These are phyloP conservation scores for Suhomyces kilbournensis DNA, from an alignment of 805 yeast species.

Conservation along the genomic window DNA sequence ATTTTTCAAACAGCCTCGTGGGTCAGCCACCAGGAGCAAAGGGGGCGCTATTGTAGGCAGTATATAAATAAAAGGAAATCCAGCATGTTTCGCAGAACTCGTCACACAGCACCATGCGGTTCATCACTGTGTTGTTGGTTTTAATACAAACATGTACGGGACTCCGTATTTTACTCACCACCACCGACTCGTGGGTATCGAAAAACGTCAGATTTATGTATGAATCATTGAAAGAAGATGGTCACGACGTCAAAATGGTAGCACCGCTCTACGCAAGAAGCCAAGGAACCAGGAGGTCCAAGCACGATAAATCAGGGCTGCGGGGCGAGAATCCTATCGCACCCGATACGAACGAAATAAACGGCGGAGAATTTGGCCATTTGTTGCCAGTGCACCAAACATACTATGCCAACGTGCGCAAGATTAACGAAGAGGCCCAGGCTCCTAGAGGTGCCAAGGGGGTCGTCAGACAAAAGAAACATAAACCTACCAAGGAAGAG, in stretches of 20 bases:
- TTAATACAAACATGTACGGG: background rate
- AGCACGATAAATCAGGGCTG: background rate
- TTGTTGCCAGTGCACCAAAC: conserved; percentile 29
- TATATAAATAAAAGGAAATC: background rate
- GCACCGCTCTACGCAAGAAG: conserved; percentile 26
- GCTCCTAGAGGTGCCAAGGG: conserved; percentile 12
- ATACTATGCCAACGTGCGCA: conserved; percentile 18
- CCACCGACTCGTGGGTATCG: conserved; percentile 39
- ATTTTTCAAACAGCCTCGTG: background rate
- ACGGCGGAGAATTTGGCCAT: conserved; percentile 37
- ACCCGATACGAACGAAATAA: conserved; percentile 2
- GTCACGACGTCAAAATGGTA: conserved; percentile 31
- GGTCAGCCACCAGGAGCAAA: background rate
- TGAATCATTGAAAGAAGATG: conserved; percentile 20
- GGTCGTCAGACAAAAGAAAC: conserved; percentile 10
- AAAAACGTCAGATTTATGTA: conserved; percentile 30
- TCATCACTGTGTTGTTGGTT: background rate
- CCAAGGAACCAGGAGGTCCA: background rate
- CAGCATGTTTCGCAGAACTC: background rate
- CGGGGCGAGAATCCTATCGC: background rate
- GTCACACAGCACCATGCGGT: background rate
- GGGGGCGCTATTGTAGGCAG: background rate
- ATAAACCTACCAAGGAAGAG: conserved; percentile 11
- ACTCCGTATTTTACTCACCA: conserved; percentile 22
- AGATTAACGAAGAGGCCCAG: conserved; percentile 8